phyloP scores from a whole-genome alignment of 2,329 filamentous ascomycete genomes.

The Sporothrix brasiliensis region DNA sequence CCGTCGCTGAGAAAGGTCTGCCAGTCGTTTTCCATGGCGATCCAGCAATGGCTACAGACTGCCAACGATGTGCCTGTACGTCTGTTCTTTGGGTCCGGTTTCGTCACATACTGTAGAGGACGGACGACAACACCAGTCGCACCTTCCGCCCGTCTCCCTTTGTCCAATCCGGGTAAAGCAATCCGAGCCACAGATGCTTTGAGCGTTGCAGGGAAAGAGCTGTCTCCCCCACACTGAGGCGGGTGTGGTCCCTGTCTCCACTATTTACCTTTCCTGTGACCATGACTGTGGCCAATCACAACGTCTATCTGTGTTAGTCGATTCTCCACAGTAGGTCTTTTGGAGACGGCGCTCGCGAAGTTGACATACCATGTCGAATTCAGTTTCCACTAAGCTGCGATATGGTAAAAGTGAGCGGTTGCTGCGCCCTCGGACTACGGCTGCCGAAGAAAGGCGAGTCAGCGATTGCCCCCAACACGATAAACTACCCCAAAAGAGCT shows the following conservation, averaged over 20 bases:
- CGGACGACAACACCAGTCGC: not conserved
- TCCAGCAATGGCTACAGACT: constrained; percentile 3
- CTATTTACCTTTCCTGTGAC: constrained; percentile 15
- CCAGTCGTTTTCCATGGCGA: constrained; percentile 25
- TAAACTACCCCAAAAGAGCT: not conserved
- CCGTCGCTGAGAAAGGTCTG: constrained; percentile 13
- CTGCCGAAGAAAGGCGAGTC: constrained; percentile 20
- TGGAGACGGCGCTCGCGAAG: constrained; percentile 10
- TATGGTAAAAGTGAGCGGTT: not conserved
- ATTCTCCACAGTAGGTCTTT: not conserved
- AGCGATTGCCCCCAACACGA: not conserved
- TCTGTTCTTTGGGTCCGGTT: not conserved
- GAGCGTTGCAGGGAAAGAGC: not conserved
- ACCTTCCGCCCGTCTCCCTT: not conserved
- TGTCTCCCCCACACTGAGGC: not conserved
- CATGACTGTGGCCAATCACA: not conserved
- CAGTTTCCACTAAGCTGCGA: not conserved
- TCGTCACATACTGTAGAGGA: not conserved
- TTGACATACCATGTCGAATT: not conserved
- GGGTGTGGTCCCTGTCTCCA: not conserved
- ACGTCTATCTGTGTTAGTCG: constrained; percentile 5
- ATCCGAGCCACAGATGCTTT: not conserved
- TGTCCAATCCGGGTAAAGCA: constrained; percentile 23
- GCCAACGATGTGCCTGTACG: not conserved
- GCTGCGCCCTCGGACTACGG: constrained; percentile 22